Evolutionary conservation across 2,329 filamentous ascomycete species (phyloP).

Genomic region (Nemania bipapillata): DNA sequence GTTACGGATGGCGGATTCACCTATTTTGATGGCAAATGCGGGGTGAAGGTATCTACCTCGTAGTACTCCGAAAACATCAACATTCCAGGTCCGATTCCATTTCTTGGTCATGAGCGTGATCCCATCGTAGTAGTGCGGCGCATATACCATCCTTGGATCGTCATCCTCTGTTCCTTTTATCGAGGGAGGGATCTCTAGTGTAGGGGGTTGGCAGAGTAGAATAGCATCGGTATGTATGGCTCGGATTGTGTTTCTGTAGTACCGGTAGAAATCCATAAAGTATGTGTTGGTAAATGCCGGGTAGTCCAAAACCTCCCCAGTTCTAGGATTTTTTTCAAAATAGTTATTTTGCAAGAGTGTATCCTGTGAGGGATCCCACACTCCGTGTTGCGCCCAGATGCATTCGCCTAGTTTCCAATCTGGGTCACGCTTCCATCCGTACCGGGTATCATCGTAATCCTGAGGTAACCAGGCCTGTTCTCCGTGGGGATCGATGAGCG

Average conservation of each 20-base stretch:
- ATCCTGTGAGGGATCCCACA: slow-evolving; percentile 88
- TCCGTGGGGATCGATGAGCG: slow-evolving; percentile 87
- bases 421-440: slow-evolving; percentile 88
- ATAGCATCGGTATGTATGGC: slow-evolving; percentile 81
- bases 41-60: slow-evolving; percentile 89
- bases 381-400: slow-evolving; percentile 94
- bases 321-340: slow-evolving; percentile 81
- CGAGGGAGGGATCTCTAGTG: slow-evolving; percentile 87
- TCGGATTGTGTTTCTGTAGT: slow-evolving; percentile 79
- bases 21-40: slow-evolving; percentile 90
- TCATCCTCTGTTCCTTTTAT: slow-evolving; percentile 91
- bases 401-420: slow-evolving; percentile 95
- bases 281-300: slow-evolving; percentile 89
- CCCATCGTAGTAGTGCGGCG: slow-evolving; percentile 96
- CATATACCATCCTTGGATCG: slow-evolving; percentile 88
- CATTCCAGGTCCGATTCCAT: slow-evolving; percentile 97
- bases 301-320: slow-evolving; percentile 79
- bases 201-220: slow-evolving; percentile 89
- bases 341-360: slow-evolving; percentile 84
- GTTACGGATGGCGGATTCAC: slow-evolving; percentile 92
- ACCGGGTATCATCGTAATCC: slow-evolving; percentile 86
- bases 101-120: slow-evolving; percentile 98
- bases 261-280: slow-evolving; percentile 86
- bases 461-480: slow-evolving; percentile 83
- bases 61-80: slow-evolving; percentile 91